These are phyloP conservation scores for Volvariella surrecta DNA, from an alignment of 1,284 basidiomycete species.

Conservation along the genomic window DNA sequence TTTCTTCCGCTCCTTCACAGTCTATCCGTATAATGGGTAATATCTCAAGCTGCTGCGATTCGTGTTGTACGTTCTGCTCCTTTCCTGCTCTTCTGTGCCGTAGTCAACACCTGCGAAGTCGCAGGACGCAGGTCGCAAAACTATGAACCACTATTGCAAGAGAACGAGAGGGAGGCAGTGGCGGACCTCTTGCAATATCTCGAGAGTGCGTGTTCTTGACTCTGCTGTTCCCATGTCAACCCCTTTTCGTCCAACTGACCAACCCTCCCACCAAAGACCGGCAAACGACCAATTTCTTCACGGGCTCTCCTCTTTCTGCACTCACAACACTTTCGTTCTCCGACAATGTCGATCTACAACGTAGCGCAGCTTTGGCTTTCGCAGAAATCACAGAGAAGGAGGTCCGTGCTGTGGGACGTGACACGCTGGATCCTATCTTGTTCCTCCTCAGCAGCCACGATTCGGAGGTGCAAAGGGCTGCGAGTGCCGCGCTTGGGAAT, in stretches of 20 bases:
- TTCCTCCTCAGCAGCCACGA: slow-evolving; percentile 98
- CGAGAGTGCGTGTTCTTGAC: slow-evolving; percentile 65
- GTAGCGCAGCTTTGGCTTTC: slow-evolving; percentile 96
- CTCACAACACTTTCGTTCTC: slow-evolving; percentile 97
- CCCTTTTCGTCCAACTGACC: slow-evolving; percentile 6
- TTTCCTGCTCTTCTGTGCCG: slow-evolving; percentile 10
- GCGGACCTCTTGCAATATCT: slow-evolving; percentile 96
- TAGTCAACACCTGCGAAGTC: slow-evolving; percentile 33
- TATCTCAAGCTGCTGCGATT: slow-evolving; percentile 69
- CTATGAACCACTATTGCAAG: slow-evolving; percentile 91
- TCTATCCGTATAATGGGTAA: slow-evolving; percentile 31
- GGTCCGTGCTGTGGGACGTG: slow-evolving; percentile 92
- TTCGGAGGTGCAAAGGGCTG: slow-evolving; percentile 97
- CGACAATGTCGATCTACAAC: slow-evolving; percentile 98
- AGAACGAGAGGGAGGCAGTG: slow-evolving; percentile 98
- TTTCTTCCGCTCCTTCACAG: slow-evolving; percentile 8
- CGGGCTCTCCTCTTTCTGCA: slow-evolving; percentile 85
- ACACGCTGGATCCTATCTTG: slow-evolving; percentile 97
- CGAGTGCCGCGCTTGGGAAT: slow-evolving; percentile 97
- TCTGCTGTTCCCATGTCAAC: slow-evolving; percentile 5
- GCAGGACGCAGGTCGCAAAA: slow-evolving; percentile 73
- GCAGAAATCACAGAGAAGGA: slow-evolving; percentile 99
- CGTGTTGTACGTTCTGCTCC: slow-evolving; percentile 50
- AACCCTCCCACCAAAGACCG: slow-evolving; percentile 61
- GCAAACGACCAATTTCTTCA: slow-evolving; percentile 94